Conservation (phyloP, 108 stramenopile genomes). For the Schizochytrium sp. region DNA sequence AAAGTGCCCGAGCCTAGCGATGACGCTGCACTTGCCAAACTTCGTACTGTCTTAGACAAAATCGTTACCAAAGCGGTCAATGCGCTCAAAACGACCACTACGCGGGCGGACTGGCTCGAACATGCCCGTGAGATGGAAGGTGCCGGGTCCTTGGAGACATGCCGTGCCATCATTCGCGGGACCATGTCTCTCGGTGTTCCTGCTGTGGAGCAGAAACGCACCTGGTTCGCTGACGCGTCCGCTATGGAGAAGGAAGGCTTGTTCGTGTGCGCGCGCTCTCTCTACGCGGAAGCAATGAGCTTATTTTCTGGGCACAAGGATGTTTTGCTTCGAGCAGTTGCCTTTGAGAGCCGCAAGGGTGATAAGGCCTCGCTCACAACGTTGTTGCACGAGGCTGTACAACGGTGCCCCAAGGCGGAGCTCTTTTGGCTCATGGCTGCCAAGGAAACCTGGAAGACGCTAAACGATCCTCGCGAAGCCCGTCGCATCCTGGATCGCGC, state of each 20-base stretch:
- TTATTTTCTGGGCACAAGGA: slow-evolving; percentile 66
- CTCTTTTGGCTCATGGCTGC: slow-evolving; percentile 93
- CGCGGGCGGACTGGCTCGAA: slow-evolving; percentile 46
- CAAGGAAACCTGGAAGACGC: slow-evolving; percentile 82
- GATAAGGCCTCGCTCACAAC: slow-evolving; percentile 62
- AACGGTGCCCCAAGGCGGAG: slow-evolving; percentile 64
- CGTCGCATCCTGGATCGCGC: slow-evolving; percentile 82
- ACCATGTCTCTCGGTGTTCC: slow-evolving; percentile 81
- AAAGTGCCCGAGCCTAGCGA: slow-evolving; percentile 29
- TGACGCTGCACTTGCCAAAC: slow-evolving; percentile 25
- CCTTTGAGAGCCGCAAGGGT: slow-evolving; percentile 78
- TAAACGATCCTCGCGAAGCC: slow-evolving; percentile 69
- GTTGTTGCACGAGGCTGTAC: slow-evolving; percentile 66
- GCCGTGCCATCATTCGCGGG: slow-evolving; percentile 72
- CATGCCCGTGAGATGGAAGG: slow-evolving; percentile 17
- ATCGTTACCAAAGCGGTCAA: slow-evolving; percentile 67
- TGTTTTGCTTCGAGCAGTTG: slow-evolving; percentile 82
- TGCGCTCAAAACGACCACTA: slow-evolving; percentile 61
- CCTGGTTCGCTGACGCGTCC: slow-evolving; percentile 94
- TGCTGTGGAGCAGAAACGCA: slow-evolving; percentile 75
- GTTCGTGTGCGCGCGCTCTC: slow-evolving; percentile 72
- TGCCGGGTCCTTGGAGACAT: slow-evolving; percentile 68
- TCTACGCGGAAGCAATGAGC: slow-evolving; percentile 65
- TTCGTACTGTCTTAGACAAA: slow-evolving; percentile 54
- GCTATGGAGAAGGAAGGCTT: slow-evolving; percentile 54